Evolutionary conservation across 2,329 filamentous ascomycete species (phyloP), one percentile per base, ranked within the genome.

Genomic region (Acrocalymma vagum): DNA sequence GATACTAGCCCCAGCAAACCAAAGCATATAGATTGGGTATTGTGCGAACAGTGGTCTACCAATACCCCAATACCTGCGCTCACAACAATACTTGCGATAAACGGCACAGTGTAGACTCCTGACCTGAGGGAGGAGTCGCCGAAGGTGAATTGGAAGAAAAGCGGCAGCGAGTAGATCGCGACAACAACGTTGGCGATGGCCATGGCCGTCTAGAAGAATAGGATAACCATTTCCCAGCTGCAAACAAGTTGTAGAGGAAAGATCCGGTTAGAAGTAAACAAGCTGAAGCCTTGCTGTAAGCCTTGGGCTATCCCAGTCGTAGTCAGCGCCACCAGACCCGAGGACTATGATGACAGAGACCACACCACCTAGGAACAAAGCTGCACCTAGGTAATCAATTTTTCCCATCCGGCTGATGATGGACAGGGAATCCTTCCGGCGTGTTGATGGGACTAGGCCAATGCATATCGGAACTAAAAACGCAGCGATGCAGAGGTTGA

Each of bases 161-260:
- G 30, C 9, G 42, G 42, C 8, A 45, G 29, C 13, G 26, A 25
- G n/a, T 33, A 40, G 13, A 40, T 35, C 9, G 42, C 35, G 25
- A 45, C 29, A 23, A 45, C 17, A 14, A 31, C 25, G 21, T 35
- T 35, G 5, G 35, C 16, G 22, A 45, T 29, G 13, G 35, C 23
- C 13, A 36, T 13, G 14, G 42, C 22, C n/a, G 24, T 26, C 22
- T 26, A 25, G 22, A 20, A 13, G 25, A 45, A 45, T 10, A 36
- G 33, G 32, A 24, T 44, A n/a, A 22, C 20, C 40, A 44, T 44
- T 3, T 67, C 64, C 8, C 56, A 58, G 16, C 56, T 60, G 14
- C 50, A 55, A 4, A 79, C 54, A 29, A 81, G 71, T 4, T 81
- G 64, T 0, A 70, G 56, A 0, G 80, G 81, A 40, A 82, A 79